phyloP scores from a whole-genome alignment of 2,329 filamentous ascomycete genomes.

The Fusarium liriodendri region DNA sequence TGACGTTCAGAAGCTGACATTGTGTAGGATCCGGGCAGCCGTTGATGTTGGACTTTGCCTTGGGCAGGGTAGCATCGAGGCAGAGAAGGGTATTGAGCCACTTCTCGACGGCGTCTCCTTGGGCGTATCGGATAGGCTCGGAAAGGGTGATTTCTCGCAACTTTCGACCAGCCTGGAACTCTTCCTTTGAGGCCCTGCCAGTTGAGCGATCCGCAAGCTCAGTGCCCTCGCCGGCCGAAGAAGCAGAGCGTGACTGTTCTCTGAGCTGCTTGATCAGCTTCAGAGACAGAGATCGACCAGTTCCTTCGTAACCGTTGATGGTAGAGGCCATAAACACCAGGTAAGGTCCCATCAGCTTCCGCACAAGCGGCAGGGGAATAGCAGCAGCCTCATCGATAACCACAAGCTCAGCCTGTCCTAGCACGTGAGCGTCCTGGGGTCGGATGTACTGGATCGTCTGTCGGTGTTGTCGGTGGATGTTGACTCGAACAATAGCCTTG shows the following conservation, averaged over 20 bases:
- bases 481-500: conserved; percentile 97
- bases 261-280: conserved; percentile 98
- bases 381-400: conserved; percentile 98
- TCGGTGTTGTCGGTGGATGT: conserved; percentile 92
- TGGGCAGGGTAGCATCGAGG: conserved; percentile 89
- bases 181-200: conserved; percentile 76
- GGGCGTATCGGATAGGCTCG: conserved; percentile 94
- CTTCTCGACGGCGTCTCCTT: conserved; percentile 91
- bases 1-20: conserved; percentile 93
- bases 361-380: conserved; percentile 91
- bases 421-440: conserved; percentile 92
- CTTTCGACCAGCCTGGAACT: conserved; percentile 76
- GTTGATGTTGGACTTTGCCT: conserved; percentile 75
- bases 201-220: conserved; percentile 82
- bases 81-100: conserved; percentile 97
- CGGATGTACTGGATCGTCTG: conserved; percentile 99
- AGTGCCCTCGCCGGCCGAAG: conserved; percentile 66
- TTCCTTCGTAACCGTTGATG: conserved; percentile 98
- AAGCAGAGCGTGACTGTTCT: conserved; percentile 83
- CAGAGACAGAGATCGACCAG: conserved; percentile 90
- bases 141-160: conserved; percentile 91
- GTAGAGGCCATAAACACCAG: conserved; percentile 99
- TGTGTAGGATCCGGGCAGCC: conserved; percentile 91
- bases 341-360: conserved; percentile 96
- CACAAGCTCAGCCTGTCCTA: conserved; percentile 93